Evolutionary conservation across 805 yeast species (phyloP).

Genomic region (Peterozyma toletana): DNA sequence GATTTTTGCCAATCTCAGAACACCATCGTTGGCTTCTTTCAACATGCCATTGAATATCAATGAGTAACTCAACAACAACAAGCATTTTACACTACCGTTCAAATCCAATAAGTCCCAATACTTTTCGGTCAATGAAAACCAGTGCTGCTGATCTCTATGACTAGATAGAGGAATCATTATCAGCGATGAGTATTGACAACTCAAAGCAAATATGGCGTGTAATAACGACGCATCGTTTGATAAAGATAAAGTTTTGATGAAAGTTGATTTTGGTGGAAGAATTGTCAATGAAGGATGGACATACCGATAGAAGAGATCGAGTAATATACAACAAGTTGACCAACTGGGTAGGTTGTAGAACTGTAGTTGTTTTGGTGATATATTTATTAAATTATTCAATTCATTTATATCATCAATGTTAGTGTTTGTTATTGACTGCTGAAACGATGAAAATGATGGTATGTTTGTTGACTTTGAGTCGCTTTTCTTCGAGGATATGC

Average conservation of each 20-base stretch:
- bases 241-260: conserved; percentile 22
- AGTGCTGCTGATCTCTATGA: conserved; percentile 25
- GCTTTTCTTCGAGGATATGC: too few relatives aligned
- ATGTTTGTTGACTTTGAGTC: too few relatives aligned
- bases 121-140: conserved; percentile 27
- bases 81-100: neutral
- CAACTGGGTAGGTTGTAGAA: too few relatives aligned
- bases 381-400: too few relatives aligned
- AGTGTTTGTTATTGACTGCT: too few relatives aligned
- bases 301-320: conserved; percentile 33
- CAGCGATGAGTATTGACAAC: conserved; percentile 24
- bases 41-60: neutral
- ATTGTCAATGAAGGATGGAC: conserved; percentile 28
- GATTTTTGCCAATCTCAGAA: too few relatives aligned
- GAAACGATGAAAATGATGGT: too few relatives aligned
- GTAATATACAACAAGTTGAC: conserved; percentile 20
- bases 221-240: conserved; percentile 22
- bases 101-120: conserved; percentile 15
- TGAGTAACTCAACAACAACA: conserved; percentile 11
- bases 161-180: conserved; percentile 16
- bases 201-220: conserved; percentile 27
- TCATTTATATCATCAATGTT: too few relatives aligned
- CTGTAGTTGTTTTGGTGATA: too few relatives aligned
- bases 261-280: conserved; percentile 25
- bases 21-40: too few relatives aligned